Base-by-base conservation (phyloP, 2,329 filamentous ascomycete genomes). In the Sporothrix pallida region DNA sequence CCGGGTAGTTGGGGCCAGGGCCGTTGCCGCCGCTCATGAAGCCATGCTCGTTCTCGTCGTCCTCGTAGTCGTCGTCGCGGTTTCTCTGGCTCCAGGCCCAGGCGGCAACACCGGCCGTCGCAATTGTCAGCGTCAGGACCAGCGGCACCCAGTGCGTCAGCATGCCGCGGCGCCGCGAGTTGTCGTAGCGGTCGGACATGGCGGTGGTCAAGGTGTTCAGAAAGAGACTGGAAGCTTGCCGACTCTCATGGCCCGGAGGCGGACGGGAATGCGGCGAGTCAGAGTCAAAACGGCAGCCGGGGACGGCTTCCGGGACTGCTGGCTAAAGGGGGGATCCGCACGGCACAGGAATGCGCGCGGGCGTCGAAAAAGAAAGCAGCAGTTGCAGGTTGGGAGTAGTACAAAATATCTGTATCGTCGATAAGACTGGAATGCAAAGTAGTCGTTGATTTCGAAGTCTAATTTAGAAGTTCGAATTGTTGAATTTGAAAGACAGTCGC, bases 11-110 rank as follows among this genome's bases (percentile, higher is more conserved):
- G 46, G 26, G 20, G 23, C 42, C 58, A 8, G 23, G 26, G 54
- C 62, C 62, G 20, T 48, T 52, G 15, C 50, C 60, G 50, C 72
- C 58, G 68, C 72, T 72, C 42, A 46, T 44, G 44, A 56, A 68
- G 69, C 81, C 81, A 76, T 84, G 84, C 17, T 69, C 71, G 42
- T 69, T 88, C 76, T 87, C 86, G 75, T 90, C 87, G 73, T 90
- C 88, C 42, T 94, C 91, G 26, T 90, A 86, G 73, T 90, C 88
- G 71, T 93, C 91, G 74, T 91, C 88, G 77, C 93, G 91, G 79
- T 87, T 89, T 79, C 93, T 91, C 83, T 97, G 94, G 81, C 92
- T 97, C 94, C 94, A 97, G 75, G 95, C 90, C 95, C 95, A 98
- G 73, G 94, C 94, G 71, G 91, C 95, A 67, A 97, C 84, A 48